These are phyloP conservation scores for Cytospora paraplurivora DNA, from an alignment of 2,329 filamentous ascomycete genomes.

Conservation along the genomic window DNA sequence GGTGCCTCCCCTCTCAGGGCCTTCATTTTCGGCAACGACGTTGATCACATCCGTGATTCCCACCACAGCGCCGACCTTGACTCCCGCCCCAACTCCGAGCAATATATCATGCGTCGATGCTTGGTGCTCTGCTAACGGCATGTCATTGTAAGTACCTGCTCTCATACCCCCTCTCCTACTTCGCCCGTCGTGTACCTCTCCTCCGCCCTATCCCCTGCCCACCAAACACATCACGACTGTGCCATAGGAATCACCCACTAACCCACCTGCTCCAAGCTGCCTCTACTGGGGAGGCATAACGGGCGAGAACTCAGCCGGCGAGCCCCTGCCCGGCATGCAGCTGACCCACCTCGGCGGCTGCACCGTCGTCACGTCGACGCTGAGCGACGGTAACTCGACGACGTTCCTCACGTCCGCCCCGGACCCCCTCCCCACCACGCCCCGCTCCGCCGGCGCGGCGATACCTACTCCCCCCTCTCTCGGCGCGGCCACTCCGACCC, in stretches of 20 bases:
- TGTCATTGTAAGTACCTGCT: slow-evolving; percentile 8
- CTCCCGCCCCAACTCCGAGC: neutral
- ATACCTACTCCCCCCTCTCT: too few species aligned
- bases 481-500: too few species aligned
- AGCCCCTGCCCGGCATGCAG: slow-evolving; percentile 36
- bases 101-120: slow-evolving; percentile 3
- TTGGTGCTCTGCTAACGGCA: slow-evolving; percentile 7
- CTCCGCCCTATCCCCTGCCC: too few species aligned
- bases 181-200: neutral
- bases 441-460: neutral
- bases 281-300: slow-evolving; percentile 44
- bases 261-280: slow-evolving; percentile 33
- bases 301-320: slow-evolving; percentile 31
- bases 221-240: neutral
- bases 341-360: slow-evolving; percentile 34
- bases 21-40: neutral
- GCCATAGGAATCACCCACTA: neutral
- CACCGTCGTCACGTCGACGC: neutral
- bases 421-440: neutral
- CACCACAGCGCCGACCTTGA: neutral
- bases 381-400: neutral
- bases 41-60: neutral
- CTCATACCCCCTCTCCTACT: neutral
- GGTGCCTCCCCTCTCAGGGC: neutral
- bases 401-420: neutral